Evolutionary conservation across 1,139 yeast species (phyloP).

Genomic region (Suhomyces coccinellae): DNA sequence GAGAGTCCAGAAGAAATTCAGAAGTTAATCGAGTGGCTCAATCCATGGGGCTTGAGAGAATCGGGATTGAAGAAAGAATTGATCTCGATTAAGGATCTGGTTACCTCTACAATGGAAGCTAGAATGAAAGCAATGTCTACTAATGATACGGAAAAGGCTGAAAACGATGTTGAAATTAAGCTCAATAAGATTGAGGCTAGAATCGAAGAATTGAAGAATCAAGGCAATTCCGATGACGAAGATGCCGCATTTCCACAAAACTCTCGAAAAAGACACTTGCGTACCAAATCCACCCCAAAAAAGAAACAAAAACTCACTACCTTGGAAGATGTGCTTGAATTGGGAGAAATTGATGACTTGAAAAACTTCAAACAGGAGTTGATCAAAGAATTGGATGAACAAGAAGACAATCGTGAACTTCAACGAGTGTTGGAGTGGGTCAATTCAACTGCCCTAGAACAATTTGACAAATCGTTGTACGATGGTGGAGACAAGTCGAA

Average conservation of each 20-base stretch:
- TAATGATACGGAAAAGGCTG: constrained; percentile 44
- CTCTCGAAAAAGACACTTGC: constrained; percentile 20
- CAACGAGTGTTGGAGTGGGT: constrained; percentile 61
- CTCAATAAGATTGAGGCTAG: constrained; percentile 18
- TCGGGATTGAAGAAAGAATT: constrained; percentile 65
- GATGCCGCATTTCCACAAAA: constrained; percentile 16
- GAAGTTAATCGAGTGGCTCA: constrained; percentile 63
- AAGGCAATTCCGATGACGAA: constrained; percentile 23
- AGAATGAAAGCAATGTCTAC: constrained; percentile 54
- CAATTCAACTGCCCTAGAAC: constrained; percentile 55
- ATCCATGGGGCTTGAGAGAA: constrained; percentile 78
- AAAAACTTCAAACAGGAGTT: constrained; percentile 28
- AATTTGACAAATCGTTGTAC: constrained; percentile 52
- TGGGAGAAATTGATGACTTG: constrained; percentile 35
- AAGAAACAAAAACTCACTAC: constrained; percentile 27
- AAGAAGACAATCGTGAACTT: constrained; percentile 40
- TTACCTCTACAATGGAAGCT: constrained; percentile 58
- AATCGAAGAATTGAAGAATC: constrained; percentile 21
- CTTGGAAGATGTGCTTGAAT: constrained; percentile 29
- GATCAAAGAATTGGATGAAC: constrained; percentile 27
- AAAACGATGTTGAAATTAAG: constrained; percentile 29
- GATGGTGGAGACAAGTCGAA: constrained; percentile 53
- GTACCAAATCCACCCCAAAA: constrained; percentile 15
- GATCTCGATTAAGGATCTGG: constrained; percentile 50
- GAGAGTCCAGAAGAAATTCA: constrained; percentile 63